These are phyloP conservation scores for Saccharum spontaneum DNA, from an alignment of 176 grass and related monocot genomes.

Conservation along the genomic window DNA sequence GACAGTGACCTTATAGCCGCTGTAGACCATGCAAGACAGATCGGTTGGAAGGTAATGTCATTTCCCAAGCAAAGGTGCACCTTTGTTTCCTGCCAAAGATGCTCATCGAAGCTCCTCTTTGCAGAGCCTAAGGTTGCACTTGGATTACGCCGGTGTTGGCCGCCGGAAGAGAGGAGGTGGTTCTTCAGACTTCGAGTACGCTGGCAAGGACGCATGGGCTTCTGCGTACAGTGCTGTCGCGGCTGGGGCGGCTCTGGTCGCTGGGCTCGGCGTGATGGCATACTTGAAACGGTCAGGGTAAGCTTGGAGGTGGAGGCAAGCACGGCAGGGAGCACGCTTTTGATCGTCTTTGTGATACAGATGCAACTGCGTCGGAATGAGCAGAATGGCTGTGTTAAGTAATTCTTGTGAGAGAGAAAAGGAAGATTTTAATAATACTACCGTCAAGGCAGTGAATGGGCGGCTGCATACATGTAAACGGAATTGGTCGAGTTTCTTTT, in stretches of 20 bases:
- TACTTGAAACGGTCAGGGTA: conserved; percentile 78
- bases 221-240: conserved; percentile 70
- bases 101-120: neutral
- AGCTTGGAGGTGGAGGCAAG: neutral
- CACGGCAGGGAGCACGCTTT: neutral
- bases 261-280: conserved; percentile 86
- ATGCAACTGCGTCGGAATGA: conserved; percentile 1
- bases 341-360: conserved; percentile 16
- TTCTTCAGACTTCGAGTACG: conserved; percentile 58
- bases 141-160: conserved; percentile 68
- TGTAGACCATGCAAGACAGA: conserved; percentile 84
- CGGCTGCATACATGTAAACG: conserved; percentile 10
- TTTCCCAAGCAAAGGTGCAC: neutral
- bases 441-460: conserved; percentile 23
- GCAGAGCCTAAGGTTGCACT: conserved; percentile 83
- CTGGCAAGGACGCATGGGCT: conserved; percentile 86
- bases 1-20: conserved; percentile 82
- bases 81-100: neutral
- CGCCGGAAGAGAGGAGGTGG: conserved; percentile 45
- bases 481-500: conserved; percentile 23
- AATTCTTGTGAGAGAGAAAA: conserved; percentile 36
- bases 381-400: conserved; percentile 35
- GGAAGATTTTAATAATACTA: conserved; percentile 43
- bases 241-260: conserved; percentile 79
- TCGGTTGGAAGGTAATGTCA: conserved; percentile 83